Conservation (phyloP, 352 stramenopile species). For the Pythium rishiriense region DNA sequence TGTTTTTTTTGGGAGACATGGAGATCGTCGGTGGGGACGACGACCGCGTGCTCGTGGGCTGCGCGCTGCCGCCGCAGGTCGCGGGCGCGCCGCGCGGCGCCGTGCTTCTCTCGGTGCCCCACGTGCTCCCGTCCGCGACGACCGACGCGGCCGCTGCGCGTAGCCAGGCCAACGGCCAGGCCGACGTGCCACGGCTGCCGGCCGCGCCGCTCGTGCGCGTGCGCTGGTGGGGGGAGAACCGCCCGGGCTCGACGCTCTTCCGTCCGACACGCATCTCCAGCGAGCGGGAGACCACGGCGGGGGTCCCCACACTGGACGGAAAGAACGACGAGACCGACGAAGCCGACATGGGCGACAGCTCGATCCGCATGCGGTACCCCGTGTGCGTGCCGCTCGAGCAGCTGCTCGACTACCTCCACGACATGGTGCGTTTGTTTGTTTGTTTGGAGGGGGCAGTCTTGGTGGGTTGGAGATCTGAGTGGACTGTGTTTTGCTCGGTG, state of each 20-base stretch:
- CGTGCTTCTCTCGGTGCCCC: slow-evolving; percentile 43
- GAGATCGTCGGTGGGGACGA: neutral
- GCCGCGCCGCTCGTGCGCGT: slow-evolving; percentile 44
- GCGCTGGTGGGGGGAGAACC: slow-evolving; percentile 60
- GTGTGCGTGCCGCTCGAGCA: slow-evolving; percentile 34
- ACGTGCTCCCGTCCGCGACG: slow-evolving; percentile 40
- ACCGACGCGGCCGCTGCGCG: slow-evolving; percentile 23
- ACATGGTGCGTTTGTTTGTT: slow-evolving; percentile 37
- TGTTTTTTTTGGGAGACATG: neutral
- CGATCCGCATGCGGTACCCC: slow-evolving; percentile 49
- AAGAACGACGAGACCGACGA: slow-evolving; percentile 8
- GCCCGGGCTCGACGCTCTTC: slow-evolving; percentile 44
- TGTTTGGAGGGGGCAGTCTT: neutral
- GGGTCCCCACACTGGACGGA: neutral
- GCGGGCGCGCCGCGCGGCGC: slow-evolving; percentile 25
- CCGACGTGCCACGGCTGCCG: slow-evolving; percentile 24
- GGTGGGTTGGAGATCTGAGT: neutral
- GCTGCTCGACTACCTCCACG: slow-evolving; percentile 56
- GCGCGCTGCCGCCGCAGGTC: slow-evolving; percentile 47
- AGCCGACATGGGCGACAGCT: slow-evolving; percentile 14
- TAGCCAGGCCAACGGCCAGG: neutral
- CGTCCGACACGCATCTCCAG: slow-evolving; percentile 29
- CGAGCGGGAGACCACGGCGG: neutral
- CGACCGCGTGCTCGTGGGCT: slow-evolving; percentile 33
- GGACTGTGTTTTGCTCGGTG: neutral